Evolutionary conservation across 352 stramenopile species (phyloP).

Genomic region (Saprolegnia parasitica): DNA sequence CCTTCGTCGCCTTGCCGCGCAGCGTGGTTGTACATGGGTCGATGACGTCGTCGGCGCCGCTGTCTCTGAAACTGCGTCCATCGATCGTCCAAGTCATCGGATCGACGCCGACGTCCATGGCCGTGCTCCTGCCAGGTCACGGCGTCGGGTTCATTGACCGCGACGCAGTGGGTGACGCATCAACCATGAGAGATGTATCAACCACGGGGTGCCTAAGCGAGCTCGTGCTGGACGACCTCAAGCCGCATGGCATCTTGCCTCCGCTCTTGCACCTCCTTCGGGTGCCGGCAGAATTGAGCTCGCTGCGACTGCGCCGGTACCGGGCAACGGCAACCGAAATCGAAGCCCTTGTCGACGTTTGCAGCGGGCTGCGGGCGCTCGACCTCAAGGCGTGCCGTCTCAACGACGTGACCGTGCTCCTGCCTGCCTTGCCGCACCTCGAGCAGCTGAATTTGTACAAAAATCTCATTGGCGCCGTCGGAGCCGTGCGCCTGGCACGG

Average conservation of each 20-base stretch:
- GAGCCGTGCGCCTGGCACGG: not conserved
- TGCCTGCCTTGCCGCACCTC: not conserved
- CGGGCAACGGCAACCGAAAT: not conserved
- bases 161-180: not conserved
- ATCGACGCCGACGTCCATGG: not conserved
- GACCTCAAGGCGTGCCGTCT: conserved; percentile 8
- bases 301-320: not conserved
- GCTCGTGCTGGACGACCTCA: conserved; percentile 1
- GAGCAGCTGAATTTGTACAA: conserved; percentile 1
- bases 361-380: not conserved
- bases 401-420: not conserved
- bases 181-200: not conserved
- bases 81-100: not conserved
- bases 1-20: not conserved
- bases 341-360: not conserved
- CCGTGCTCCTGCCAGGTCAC: not conserved
- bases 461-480: conserved; percentile 1
- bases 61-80: not conserved
- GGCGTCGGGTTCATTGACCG: not conserved
- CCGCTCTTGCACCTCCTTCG: not conserved
- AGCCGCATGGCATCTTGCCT: not conserved
- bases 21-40: not conserved
- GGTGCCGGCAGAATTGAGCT: not conserved
- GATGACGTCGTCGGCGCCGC: not conserved
- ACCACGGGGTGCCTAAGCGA: not conserved